phyloP scores from a whole-genome alignment of 1,284 basidiomycete genomes.

The Apiotrichum porosum region DNA sequence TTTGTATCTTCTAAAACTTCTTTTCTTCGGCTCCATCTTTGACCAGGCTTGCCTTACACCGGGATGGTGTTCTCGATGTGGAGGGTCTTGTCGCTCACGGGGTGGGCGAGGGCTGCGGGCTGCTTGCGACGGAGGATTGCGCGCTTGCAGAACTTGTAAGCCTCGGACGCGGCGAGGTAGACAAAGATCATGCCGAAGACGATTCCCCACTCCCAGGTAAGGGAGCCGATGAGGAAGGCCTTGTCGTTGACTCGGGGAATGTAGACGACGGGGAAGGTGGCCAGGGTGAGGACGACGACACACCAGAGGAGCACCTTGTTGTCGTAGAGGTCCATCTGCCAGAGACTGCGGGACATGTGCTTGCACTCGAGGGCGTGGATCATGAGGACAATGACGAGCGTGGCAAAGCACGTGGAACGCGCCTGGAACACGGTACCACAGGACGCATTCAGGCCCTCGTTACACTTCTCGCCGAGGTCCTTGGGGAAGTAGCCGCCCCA shows the following conservation, averaged over 20 bases:
- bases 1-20: too few species aligned
- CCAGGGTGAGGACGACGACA: slow-evolving; percentile 38
- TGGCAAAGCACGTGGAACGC: slow-evolving; percentile 56
- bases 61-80: slow-evolving; percentile 37
- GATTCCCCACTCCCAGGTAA: slow-evolving; percentile 50
- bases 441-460: slow-evolving; percentile 40
- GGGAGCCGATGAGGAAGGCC: slow-evolving; percentile 40
- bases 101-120: slow-evolving; percentile 7
- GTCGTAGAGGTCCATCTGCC: slow-evolving; percentile 54
- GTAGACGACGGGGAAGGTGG: slow-evolving; percentile 47
- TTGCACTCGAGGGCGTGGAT: slow-evolving; percentile 49
- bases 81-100: slow-evolving; percentile 36
- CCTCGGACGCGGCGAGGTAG: slow-evolving; percentile 37
- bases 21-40: too few species aligned
- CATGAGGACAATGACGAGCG: slow-evolving; percentile 54
- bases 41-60: too few species aligned
- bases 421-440: slow-evolving; percentile 54
- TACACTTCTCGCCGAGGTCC: slow-evolving; percentile 48
- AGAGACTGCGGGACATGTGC: slow-evolving; percentile 44
- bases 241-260: slow-evolving; percentile 48
- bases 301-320: slow-evolving; percentile 58
- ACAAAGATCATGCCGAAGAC: slow-evolving; percentile 47
- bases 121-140: slow-evolving; percentile 17
- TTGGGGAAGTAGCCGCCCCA: slow-evolving; percentile 53
- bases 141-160: slow-evolving; percentile 41